phyloP scores from a whole-genome alignment of 345 rosid species.

The Corymbia maculata region DNA sequence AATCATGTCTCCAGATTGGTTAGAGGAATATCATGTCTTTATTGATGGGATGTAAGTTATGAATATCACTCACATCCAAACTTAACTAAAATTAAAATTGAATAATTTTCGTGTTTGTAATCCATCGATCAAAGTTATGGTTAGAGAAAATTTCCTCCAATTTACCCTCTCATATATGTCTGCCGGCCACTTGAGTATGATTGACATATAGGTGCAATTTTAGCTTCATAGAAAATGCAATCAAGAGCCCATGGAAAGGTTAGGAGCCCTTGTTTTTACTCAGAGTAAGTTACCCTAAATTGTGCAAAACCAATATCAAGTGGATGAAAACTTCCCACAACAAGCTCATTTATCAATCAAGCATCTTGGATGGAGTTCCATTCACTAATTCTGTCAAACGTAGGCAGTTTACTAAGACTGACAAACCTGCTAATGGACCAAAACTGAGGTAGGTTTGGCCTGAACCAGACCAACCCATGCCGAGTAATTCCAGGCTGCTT shows the following conservation, averaged over 20 bases:
- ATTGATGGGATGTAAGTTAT: neutral
- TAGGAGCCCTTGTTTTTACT: neutral
- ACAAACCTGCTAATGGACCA: neutral
- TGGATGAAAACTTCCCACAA: neutral
- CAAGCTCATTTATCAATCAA: neutral
- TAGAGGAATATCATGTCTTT: neutral
- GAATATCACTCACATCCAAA: neutral
- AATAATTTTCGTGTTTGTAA: neutral
- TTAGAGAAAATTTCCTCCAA: neutral
- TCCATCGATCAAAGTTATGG: neutral
- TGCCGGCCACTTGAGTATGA: neutral
- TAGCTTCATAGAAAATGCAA: neutral
- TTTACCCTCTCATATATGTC: neutral
- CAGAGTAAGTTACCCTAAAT: neutral
- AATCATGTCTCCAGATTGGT: neutral
- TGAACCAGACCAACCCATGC: neutral
- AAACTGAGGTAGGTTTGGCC: neutral
- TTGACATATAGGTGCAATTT: neutral
- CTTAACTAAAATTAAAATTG: neutral
- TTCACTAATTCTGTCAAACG: neutral
- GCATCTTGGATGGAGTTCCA: neutral
- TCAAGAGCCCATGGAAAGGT: neutral
- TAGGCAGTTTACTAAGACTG: neutral
- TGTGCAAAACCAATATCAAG: neutral
- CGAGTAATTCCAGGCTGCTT: neutral